Evolutionary conservation across 1,284 basidiomycete species (phyloP).

Genomic region (Sanghuangporus weigelae): DNA sequence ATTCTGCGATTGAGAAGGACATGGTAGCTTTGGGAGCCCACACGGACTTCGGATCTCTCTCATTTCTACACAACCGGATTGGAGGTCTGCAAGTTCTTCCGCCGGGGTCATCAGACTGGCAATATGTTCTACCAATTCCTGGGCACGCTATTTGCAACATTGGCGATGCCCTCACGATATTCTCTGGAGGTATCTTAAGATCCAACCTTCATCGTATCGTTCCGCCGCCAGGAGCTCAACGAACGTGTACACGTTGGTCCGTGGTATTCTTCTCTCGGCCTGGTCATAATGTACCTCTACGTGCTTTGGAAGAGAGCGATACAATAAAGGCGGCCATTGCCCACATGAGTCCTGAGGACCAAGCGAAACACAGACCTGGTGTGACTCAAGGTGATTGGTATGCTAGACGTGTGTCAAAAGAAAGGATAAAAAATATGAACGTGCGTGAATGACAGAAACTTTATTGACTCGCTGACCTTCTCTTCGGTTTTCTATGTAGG

Average conservation of each 20-base stretch:
- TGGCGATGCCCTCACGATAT: constrained; percentile 52
- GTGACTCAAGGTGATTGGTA: constrained; percentile 47
- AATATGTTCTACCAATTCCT: constrained; percentile 50
- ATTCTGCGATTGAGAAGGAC: constrained; percentile 13
- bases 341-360: neutral
- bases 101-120: constrained; percentile 57
- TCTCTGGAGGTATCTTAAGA: constrained; percentile 53
- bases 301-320: constrained; percentile 45
- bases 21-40: constrained; percentile 44
- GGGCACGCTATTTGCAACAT: constrained; percentile 57
- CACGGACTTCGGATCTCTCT: constrained; percentile 45
- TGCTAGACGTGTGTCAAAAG: constrained; percentile 38
- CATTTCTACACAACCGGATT: constrained; percentile 63
- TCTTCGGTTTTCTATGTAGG: constrained; percentile 20
- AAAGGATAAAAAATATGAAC: constrained; percentile 40
- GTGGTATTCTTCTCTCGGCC: constrained; percentile 61
- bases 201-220: constrained; percentile 49
- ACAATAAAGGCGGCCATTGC: neutral
- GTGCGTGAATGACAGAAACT: constrained; percentile 21
- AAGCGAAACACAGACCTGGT: constrained; percentile 31
- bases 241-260: constrained; percentile 45
- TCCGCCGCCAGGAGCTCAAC: constrained; percentile 36
- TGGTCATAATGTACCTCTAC: constrained; percentile 42
- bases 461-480: neutral
- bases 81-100: constrained; percentile 69